Percentiles rank a stretch among this genome's conserved stretches.
These are phyloP conservation scores for Peronosclerospora sorghi DNA, from an alignment of 352 stramenopile species.

Conservation along the genomic window DNA sequence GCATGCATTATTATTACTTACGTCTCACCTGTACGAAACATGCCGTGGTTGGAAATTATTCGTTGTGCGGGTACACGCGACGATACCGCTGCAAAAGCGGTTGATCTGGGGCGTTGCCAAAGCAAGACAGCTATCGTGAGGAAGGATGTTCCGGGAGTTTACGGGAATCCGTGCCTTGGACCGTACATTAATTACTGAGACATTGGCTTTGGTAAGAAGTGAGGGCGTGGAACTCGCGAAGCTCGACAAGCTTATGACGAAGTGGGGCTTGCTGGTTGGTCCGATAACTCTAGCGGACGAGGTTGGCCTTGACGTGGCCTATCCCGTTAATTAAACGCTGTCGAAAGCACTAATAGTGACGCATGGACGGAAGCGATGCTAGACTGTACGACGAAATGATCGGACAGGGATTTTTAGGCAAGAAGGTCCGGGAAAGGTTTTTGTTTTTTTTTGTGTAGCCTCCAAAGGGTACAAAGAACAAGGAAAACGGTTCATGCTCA, in stretches of 20 bases:
- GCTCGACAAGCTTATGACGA: constrained; percentile 91
- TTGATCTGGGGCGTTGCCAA: constrained; percentile 95
- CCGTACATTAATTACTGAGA: constrained; percentile 90
- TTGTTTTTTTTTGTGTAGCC: constrained; percentile 96
- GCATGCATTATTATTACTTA: constrained; percentile 99
- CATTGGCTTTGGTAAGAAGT: constrained; percentile 85
- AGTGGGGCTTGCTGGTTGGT: too few species aligned
- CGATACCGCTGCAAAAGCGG: too few species aligned
- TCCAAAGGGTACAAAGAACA: constrained; percentile 80
- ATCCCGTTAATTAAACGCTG: too few species aligned
- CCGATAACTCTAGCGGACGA: too few species aligned
- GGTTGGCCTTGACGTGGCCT: too few species aligned
- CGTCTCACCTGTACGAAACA: too few species aligned
- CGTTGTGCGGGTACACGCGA: too few species aligned
- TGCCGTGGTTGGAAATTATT: too few species aligned
- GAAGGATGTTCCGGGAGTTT: too few species aligned
- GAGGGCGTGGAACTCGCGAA: constrained; percentile 89
- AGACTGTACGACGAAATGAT: constrained; percentile 87
- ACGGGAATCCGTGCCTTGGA: too few species aligned
- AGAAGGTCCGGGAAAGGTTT: constrained; percentile 92
- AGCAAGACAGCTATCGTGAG: constrained; percentile 98
- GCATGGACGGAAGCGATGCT: constrained; percentile 88
- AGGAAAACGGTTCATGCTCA: constrained; percentile 85
- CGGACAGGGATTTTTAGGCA: too few species aligned
- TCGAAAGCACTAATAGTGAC: constrained; percentile 91